These are phyloP conservation scores for Penicillium riverlandense DNA, from an alignment of 495 filamentous ascomycete species.

Conservation along the genomic window DNA sequence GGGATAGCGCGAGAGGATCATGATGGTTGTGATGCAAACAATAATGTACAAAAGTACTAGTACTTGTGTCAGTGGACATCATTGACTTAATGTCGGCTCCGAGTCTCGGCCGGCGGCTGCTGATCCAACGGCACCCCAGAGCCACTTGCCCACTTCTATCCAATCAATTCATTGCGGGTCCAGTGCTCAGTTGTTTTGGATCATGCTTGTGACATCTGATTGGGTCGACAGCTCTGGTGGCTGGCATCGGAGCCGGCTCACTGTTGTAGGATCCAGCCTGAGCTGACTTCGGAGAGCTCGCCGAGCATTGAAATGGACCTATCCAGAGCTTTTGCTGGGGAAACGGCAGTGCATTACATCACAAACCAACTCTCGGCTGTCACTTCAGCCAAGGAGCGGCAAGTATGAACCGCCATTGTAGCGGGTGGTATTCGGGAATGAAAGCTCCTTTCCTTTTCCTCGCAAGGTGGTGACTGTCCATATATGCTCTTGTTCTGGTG, in stretches of 20 bases:
- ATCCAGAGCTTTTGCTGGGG: too few species aligned
- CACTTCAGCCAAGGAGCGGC: slow-evolving; percentile 5
- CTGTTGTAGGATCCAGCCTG: slow-evolving; percentile 11
- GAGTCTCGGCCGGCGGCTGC: slow-evolving; percentile 23
- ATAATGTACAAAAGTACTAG: not conserved
- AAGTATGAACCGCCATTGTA: not conserved
- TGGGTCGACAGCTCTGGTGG: slow-evolving; percentile 3
- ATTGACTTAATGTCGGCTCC: slow-evolving; percentile 11
- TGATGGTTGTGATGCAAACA: not conserved
- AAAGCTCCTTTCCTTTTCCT: slow-evolving; percentile 3
- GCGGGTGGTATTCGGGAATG: too few species aligned
- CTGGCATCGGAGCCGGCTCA: slow-evolving; percentile 28
- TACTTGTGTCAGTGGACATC: too few species aligned
- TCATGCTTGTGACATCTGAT: not conserved
- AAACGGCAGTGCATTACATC: slow-evolving; percentile 9
- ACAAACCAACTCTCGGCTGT: slow-evolving; percentile 11
- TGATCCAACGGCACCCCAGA: not conserved
- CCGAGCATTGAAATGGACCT: slow-evolving; percentile 8
- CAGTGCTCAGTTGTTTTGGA: too few species aligned
- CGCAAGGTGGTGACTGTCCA: not conserved
- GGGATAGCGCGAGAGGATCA: too few species aligned
- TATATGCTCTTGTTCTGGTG: slow-evolving; percentile 11
- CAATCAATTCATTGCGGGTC: too few species aligned
- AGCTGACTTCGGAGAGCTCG: slow-evolving; percentile 25
- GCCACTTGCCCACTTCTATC: too few species aligned